Evolutionary conservation across 1,284 basidiomycete species (phyloP), one percentile per base, ranked within the genome.

Genomic region (Trametes pubescens): DNA sequence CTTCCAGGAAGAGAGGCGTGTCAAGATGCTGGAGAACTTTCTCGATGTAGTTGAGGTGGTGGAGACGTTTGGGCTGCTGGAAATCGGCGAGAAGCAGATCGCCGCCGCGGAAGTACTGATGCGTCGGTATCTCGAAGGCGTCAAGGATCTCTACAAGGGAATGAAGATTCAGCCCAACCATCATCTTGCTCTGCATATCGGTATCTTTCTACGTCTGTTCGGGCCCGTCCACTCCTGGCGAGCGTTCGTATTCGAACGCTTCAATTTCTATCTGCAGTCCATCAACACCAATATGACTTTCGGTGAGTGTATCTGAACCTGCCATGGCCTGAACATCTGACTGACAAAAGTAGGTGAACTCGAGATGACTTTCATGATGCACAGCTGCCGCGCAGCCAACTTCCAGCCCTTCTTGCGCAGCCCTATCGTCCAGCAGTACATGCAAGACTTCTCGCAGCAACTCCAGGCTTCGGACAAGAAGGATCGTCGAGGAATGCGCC

Each of bases 221-320:
- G 75, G 79, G 2, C 80, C 79, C 2, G 72, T 74, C 2, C 77
- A 80, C 64, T 68, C 75, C 0, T 75, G 74, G 66, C 70, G 77
- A 53, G 68, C 73, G 0, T 77, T 74, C 6, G 70, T 70, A 1
- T 80, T 75, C 26, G 72, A 81, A 44, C 61, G 69, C 0, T 70
- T 75, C 26, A 81, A 44, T 22, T 44, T 44, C 43, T 44, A 44
- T 21, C 43, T 44, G 21, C 43, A 44, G 43, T 78, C 37, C 69
- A 60, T 76, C 16, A 73, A 73, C 8, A 79, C 69, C 2, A 81
- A 81, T 53, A 44, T 51, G 24, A 49, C 46, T 13, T 57, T 57
- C 48, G 48, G 48, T 49, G 46, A 48, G 56, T 29, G n/a, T 22
- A 3, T 18, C 11, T 18, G 16, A 18, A 9, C 43, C 13, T 21